Evolutionary conservation across 345 rosid genomes (phyloP).

Genomic region (Litchi chinensis): DNA sequence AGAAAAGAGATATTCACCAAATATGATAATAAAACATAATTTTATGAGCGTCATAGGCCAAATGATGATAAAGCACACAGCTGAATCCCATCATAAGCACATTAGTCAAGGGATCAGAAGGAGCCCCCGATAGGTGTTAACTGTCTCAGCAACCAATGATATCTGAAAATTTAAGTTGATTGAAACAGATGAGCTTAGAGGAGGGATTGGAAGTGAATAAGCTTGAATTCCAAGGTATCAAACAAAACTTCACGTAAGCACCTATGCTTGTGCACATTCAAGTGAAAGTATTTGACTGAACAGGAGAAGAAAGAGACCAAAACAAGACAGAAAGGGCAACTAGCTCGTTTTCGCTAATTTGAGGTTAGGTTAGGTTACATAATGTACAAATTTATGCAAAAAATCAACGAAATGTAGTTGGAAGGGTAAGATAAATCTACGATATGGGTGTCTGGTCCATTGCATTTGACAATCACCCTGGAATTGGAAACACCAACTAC

Average conservation of each 20-base stretch:
- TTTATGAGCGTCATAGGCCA: background rate
- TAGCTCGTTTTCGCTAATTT: background rate
- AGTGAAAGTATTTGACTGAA: background rate
- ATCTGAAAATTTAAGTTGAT: no score
- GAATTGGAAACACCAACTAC: background rate
- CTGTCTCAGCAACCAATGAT: no score
- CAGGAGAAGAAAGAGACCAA: background rate
- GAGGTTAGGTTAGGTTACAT: no score
- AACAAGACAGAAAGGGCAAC: background rate
- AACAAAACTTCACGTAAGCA: background rate
- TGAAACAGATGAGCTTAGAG: no score
- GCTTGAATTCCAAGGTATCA: no score
- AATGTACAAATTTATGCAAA: background rate
- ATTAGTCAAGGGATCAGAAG: background rate
- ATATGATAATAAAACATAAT: background rate
- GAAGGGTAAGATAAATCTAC: background rate
- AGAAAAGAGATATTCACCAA: background rate
- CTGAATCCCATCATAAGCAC: slow-evolving; percentile 1
- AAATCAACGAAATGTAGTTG: background rate
- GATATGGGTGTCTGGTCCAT: background rate
- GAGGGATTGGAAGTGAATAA: no score
- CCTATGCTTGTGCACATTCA: no score
- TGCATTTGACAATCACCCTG: background rate
- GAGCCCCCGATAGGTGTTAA: background rate
- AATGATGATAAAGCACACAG: background rate